Evolutionary conservation across 805 yeast genomes (phyloP).

Genomic region (Kodamaea laetipori): DNA sequence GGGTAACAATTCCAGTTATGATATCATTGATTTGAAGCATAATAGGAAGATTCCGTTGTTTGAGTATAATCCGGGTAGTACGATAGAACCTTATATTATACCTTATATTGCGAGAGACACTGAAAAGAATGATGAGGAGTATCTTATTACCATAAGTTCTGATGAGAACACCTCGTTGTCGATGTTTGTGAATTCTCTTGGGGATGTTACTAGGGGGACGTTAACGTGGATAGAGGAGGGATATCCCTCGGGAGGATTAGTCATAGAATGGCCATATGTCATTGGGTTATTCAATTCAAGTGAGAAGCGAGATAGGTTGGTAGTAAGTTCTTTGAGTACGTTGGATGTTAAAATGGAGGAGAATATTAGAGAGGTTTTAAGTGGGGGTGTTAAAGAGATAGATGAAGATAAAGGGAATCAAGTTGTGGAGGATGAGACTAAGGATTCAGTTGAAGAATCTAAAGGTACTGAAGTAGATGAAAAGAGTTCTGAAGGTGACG

Average conservation of each 20-base stretch:
- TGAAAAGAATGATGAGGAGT: constrained; percentile 26
- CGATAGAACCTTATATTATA: constrained; percentile 25
- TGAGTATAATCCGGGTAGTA: constrained; percentile 24
- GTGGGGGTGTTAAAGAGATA: background rate
- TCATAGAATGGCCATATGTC: constrained; percentile 39
- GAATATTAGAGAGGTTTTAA: background rate
- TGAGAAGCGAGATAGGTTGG: constrained; percentile 16
- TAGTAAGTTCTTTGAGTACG: constrained; percentile 28
- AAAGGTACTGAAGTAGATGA: too few species aligned
- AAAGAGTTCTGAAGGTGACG: too few species aligned
- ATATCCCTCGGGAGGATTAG: constrained; percentile 37
- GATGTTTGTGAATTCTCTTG: constrained; percentile 41
- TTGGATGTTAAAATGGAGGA: constrained; percentile 14
- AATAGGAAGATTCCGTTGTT: constrained; percentile 37
- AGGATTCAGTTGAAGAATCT: background rate
- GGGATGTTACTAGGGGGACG: constrained; percentile 47
- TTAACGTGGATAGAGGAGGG: constrained; percentile 39
- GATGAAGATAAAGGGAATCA: background rate
- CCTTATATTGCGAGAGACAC: constrained; percentile 19
- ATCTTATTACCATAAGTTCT: constrained; percentile 36
- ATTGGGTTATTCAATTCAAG: constrained; percentile 28
- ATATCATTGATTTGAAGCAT: constrained; percentile 38
- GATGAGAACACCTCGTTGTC: constrained; percentile 38
- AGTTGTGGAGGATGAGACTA: background rate
- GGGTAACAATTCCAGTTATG: constrained; percentile 36